Evolutionary conservation across 169 alveolate species (phyloP).

Genomic region (Eimeria sp.): DNA sequence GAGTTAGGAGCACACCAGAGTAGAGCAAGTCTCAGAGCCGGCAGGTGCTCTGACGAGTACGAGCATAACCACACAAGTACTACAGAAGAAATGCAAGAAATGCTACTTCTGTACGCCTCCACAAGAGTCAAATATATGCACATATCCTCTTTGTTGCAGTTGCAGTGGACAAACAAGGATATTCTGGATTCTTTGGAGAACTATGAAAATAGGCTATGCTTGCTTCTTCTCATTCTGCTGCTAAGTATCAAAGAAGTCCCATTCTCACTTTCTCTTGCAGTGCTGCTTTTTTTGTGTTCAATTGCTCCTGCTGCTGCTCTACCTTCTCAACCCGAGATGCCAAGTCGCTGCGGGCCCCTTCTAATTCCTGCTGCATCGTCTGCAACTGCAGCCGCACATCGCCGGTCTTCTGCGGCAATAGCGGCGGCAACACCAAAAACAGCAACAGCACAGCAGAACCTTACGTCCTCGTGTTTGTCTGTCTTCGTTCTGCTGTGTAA

Average conservation of each 20-base stretch:
- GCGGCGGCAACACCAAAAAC: background rate
- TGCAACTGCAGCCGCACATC: conserved; percentile 48
- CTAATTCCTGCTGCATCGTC: conserved; percentile 62
- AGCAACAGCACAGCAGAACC: background rate
- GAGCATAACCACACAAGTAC: too few relatives aligned
- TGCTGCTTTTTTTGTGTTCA: conserved; percentile 24
- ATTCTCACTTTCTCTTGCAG: conserved; percentile 27
- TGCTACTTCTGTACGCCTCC: too few relatives aligned
- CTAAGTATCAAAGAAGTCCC: background rate
- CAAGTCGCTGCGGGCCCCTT: conserved; percentile 56
- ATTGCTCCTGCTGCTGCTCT: conserved; percentile 43
- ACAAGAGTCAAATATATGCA: too few relatives aligned
- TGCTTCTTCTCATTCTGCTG: background rate
- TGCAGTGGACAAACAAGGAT: too few relatives aligned
- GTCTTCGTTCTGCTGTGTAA: background rate
- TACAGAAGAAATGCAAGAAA: too few relatives aligned
- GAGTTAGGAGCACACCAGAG: too few relatives aligned
- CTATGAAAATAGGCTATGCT: background rate
- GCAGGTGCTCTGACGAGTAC: too few relatives aligned
- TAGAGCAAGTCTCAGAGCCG: too few relatives aligned
- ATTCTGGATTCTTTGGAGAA: too few relatives aligned
- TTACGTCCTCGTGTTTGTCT: background rate
- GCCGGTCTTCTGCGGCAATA: conserved; percentile 45
- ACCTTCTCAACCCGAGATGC: conserved; percentile 10
- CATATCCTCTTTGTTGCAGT: too few relatives aligned